These are phyloP conservation scores for Calonectria leucothoes DNA, from an alignment of 2,329 filamentous ascomycete species.

Conservation along the genomic window DNA sequence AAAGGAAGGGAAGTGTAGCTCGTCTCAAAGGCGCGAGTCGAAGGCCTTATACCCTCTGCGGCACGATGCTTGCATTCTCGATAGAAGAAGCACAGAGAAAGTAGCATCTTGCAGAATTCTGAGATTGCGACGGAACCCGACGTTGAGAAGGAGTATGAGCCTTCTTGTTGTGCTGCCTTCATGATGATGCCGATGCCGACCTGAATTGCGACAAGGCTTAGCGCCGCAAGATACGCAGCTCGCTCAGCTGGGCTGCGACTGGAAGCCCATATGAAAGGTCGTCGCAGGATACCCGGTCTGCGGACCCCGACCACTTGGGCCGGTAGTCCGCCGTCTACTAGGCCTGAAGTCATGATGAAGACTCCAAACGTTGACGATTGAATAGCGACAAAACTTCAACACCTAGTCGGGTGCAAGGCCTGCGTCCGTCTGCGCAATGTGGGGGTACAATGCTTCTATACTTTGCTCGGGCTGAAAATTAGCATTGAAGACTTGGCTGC, in stretches of 20 bases:
- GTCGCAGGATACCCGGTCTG: neutral
- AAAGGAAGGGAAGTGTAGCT: neutral
- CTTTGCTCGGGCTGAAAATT: neutral
- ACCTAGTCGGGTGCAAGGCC: neutral
- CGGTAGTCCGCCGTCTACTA: neutral
- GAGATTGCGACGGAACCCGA: neutral
- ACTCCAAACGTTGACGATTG: neutral
- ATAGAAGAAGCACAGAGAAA: neutral
- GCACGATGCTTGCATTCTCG: neutral
- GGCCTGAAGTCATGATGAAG: neutral
- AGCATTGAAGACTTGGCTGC: neutral
- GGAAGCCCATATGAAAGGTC: neutral
- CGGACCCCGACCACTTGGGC: neutral
- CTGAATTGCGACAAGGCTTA: neutral
- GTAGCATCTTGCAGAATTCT: neutral
- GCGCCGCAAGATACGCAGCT: neutral
- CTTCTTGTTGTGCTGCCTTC: neutral
- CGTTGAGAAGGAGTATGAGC: neutral
- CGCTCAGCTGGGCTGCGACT: neutral
- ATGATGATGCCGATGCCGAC: neutral
- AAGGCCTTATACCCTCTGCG: neutral
- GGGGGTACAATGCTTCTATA: neutral
- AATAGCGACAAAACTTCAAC: neutral
- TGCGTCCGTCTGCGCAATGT: neutral
- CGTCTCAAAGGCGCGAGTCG: neutral